Evolutionary conservation across 2,329 filamentous ascomycete genomes (phyloP), one percentile per base, ranked within the genome.

Genomic region (Rugonectria rugulosa): DNA sequence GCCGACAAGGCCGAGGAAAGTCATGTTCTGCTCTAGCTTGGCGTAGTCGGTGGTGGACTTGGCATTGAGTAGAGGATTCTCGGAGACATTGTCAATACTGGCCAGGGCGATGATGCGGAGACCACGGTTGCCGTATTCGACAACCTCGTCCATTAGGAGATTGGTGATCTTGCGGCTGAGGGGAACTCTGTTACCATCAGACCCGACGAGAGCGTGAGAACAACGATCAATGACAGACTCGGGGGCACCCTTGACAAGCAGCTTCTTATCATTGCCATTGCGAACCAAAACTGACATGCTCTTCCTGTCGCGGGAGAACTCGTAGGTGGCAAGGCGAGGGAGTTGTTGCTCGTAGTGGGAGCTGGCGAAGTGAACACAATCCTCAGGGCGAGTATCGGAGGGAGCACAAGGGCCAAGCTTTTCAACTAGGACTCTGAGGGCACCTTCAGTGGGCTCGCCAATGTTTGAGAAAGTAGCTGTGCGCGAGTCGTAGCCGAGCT

Each of bases 271-370:
- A 44, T 81, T 80, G 52, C 84, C 88, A 50, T 84, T 82, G 62
- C 89, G 84, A 60, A 96, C 91, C 56, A 98, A 79, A 29, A 99
- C 96, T 42, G 95, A 99, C 95, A 99, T 99, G 76, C 94, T 98
- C 85, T 99, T 99, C 60, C 95, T 87, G 75, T 99, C 95, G 67
- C 95, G 88, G 1, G 95, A 98, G 77, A 99, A 99, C 73, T 99
- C 95, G 68, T 92, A 99, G 10, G 92, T 97, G 8, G 93, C 89
- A 53, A 97, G 81, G 36, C 89, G 87, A 47, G 87, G 86, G 44
- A 88, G 85, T 64, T 85, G 83, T 64, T 86, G 82, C 77, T 96
- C 93, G 72, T 97, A 97, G 76, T 88, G 88, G 62, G 87, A 83
- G 79, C 92, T 98, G 56, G 92, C 88, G 67, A 89, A 85, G 77